Evolutionary conservation across 345 rosid genomes (phyloP).

Genomic region (Camelina laxa): DNA sequence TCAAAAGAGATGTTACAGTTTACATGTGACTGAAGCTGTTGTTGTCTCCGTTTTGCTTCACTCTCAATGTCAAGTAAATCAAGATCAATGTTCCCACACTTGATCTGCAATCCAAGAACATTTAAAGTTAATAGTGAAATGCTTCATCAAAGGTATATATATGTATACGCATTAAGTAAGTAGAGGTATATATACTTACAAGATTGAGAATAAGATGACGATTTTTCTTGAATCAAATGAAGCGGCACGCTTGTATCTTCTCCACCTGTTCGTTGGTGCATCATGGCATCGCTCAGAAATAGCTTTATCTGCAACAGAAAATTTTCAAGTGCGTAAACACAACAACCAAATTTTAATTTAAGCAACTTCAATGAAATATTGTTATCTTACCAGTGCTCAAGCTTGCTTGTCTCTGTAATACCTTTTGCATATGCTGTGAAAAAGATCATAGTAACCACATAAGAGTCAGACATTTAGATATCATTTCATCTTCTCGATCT

Average conservation of each 20-base stretch:
- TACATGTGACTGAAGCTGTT: conserved; percentile 57
- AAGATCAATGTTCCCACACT: conserved; percentile 84
- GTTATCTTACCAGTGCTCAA: conserved; percentile 57
- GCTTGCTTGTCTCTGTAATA: conserved; percentile 87
- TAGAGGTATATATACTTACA: conserved; percentile 53
- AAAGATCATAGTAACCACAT: conserved; percentile 2
- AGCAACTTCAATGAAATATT: conserved; percentile 28
- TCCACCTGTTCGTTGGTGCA: conserved; percentile 76
- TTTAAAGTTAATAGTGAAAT: not conserved
- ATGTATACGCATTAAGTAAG: not conserved
- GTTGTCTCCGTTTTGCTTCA: conserved; percentile 59
- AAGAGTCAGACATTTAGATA: conserved; percentile 18
- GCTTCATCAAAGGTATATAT: not conserved
- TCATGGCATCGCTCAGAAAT: conserved; percentile 64
- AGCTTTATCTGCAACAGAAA: conserved; percentile 61
- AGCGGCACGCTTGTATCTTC: conserved; percentile 84
- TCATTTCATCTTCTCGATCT: conserved; percentile 22
- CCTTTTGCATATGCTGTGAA: conserved; percentile 65
- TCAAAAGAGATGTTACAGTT: conserved; percentile 25
- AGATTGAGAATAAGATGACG: conserved; percentile 80
- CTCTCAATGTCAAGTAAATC: conserved; percentile 85
- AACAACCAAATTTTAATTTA: not conserved
- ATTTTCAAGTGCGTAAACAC: not conserved
- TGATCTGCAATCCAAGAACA: conserved; percentile 60
- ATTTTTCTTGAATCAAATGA: conserved; percentile 85